Percentiles rank a stretch among this genome's conserved stretches.
Conservation (phyloP, 768 basidiomycete genomes). For the Amanita thiersii region DNA sequence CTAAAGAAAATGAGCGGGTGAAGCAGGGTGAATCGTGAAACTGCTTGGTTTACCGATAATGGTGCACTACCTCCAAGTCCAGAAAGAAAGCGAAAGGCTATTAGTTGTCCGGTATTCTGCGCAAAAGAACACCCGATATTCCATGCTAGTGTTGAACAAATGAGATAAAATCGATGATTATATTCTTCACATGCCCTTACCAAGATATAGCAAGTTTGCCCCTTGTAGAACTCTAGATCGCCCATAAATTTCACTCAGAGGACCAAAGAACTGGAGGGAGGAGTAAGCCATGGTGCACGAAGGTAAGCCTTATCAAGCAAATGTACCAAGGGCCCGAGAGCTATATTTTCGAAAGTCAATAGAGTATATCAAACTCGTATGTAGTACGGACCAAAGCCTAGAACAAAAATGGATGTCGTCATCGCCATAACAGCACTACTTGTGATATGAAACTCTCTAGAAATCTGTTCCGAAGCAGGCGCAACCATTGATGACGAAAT, state of each 20-base stretch:
- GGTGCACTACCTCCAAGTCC: slow-evolving; percentile 72
- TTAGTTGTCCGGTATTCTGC: slow-evolving; percentile 44
- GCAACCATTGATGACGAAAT: slow-evolving; percentile 72
- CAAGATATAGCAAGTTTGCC: slow-evolving; percentile 60
- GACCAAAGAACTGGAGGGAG: slow-evolving; percentile 33
- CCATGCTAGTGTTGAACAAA: slow-evolving; percentile 34
- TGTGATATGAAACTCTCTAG: slow-evolving; percentile 45
- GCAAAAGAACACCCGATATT: slow-evolving; percentile 61
- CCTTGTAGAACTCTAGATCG: slow-evolving; percentile 52
- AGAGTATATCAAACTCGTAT: background rate
- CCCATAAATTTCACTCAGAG: slow-evolving; percentile 66
- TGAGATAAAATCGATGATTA: background rate
- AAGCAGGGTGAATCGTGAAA: no score
- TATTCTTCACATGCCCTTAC: slow-evolving; percentile 21
- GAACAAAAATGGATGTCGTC: slow-evolving; percentile 43
- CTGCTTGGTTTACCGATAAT: slow-evolving; percentile 47
- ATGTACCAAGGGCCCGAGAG: slow-evolving; percentile 39
- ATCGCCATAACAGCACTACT: slow-evolving; percentile 41
- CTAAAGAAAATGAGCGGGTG: slow-evolving; percentile 25
- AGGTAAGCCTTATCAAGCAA: background rate
- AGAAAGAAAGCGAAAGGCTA: slow-evolving; percentile 61
- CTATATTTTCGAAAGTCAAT: slow-evolving; percentile 18
- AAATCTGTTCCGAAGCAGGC: slow-evolving; percentile 49
- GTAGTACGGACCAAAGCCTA: slow-evolving; percentile 44
- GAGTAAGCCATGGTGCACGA: background rate